Base-by-base conservation (phyloP, 2,329 filamentous ascomycete genomes). In the Xenoacremonium recifei region DNA sequence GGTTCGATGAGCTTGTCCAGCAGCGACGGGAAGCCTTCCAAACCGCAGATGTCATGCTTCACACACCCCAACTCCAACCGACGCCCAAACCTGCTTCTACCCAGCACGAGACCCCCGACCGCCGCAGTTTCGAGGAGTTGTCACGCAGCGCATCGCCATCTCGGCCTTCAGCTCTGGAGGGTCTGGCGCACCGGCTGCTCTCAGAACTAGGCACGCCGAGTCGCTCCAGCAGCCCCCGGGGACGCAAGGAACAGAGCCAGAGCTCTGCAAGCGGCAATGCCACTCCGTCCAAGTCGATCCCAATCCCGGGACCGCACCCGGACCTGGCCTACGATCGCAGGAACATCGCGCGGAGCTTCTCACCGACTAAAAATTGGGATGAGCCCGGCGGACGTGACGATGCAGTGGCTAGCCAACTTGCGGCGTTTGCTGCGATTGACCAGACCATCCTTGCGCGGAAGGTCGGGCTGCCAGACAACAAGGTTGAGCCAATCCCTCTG, bases 1-100 rank as follows among this genome's bases (percentile, higher is more conserved):
- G 87, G 27, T 91, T 90, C 58, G 83, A 89, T 38, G 81, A 86
- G 27, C 72, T 90, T 3, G 68, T 90, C 4, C 83, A 76, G 65
- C 82, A 76, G 62, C 81, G 74, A 11, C 79, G 80, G 5, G 77
- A 82, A 47, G 80, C 78, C 1, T 86, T 85, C 54, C 77, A 80
- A 53, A 79, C 77, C 3, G 79, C 80, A 3, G 77, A 80, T 50
- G 58, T 69, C 6, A 71, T 75, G 20, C 59, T 69, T 31, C 58
- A 61, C 37, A 69, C 65, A 31, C 65, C 55, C 25, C 64, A 46
- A 31, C 65, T 55, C 25, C 64, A 46, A 4, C 55, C 60, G 2
- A 47, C 50, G 3, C n/a, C 54, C 21, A 61, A 57, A 34, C 53
- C 57, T 11, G 62, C 65, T 3, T 60, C 61, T 2, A 51, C 53